Evolutionary conservation across 2,329 filamentous ascomycete species (phyloP).

Genomic region (Exophiala aquamarina): DNA sequence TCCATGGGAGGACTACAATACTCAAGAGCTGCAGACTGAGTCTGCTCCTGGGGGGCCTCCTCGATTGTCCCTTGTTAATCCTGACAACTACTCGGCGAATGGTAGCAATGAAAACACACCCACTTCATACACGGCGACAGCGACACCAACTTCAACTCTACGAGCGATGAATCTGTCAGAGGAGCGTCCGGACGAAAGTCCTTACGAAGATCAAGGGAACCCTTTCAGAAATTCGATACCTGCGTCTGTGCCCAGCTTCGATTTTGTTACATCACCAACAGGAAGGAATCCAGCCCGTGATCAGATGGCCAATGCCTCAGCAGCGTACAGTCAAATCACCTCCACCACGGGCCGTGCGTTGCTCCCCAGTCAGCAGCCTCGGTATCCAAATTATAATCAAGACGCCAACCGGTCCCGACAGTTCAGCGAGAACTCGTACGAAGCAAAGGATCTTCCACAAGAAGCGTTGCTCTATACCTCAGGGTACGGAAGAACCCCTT

Average conservation of each 20-base stretch:
- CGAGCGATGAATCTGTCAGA: constrained; percentile 5
- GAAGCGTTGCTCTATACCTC: constrained; percentile 18
- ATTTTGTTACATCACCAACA: constrained; percentile 19
- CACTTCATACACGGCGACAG: constrained; percentile 24
- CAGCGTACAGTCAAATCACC: constrained; percentile 17
- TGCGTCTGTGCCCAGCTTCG: constrained; percentile 24
- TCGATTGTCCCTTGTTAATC: constrained; percentile 27
- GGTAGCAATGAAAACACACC: constrained; percentile 27
- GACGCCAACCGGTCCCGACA: constrained; percentile 7
- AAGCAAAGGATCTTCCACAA: constrained; percentile 14
- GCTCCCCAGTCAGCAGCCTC: constrained; percentile 34
- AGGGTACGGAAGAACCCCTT: constrained; percentile 4
- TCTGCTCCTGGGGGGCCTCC: constrained; percentile 17
- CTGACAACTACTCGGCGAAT: constrained; percentile 21
- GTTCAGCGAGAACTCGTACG: constrained; percentile 13
- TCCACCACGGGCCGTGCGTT: constrained; percentile 30
- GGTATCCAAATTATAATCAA: constrained; percentile 22
- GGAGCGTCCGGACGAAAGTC: constrained; percentile 15
- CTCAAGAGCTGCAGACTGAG: constrained; percentile 15
- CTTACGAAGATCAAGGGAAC: constrained; percentile 27
- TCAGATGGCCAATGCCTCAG: constrained; percentile 15
- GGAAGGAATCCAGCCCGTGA: constrained; percentile 17
- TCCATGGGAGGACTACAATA: constrained; percentile 18
- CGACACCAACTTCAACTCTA: constrained; percentile 25
- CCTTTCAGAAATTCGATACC: constrained; percentile 28